Evolutionary conservation across 768 basidiomycete species (phyloP), one percentile per base, ranked within the genome.

Genomic region (Paxillus involutus): DNA sequence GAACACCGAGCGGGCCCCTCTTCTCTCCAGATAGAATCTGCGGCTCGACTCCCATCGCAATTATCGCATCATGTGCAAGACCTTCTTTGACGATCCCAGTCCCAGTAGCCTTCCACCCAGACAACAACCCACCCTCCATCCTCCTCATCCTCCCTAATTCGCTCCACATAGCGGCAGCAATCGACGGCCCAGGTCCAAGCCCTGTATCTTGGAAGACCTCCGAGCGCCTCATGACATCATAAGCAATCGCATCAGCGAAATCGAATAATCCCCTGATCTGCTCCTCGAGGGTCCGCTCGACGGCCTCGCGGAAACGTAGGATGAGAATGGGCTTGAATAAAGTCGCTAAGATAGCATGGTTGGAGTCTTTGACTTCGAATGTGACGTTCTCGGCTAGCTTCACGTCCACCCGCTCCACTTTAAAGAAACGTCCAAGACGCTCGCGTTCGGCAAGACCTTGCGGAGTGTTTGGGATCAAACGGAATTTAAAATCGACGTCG

Each of bases 11-110:
- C 0, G 88, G 88, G 0, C 88, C 88, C 3, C 73, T 77, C 75
- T 90, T 88, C 57, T 84, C 79, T 0, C 86, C 84, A 26, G 79
- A 69, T 29, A 90, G 67, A 32, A 90, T 81, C 73, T 90, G 88
- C 35, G 88, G 88, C 68, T 87, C 86, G 6, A 80, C 84, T 2
- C 88, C 88, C 72, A 89, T 71, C 0, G 87, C 88, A 45, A 90
- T 79, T 46, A 63, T 63, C 14, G 64, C 71, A 37, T 69, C 66
- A 3, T 62, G 68, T 14, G 56, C 53, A 0, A 58, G 55, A 36
- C 80, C 80, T 60, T 84, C 79, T 41, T 82, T 77, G 46, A 89
- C 71, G 7, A 89, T 55, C 0, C 88, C 88, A 0, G 83, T 84
- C 0, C 88, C 80, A 0, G 88, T 89, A 3, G 81, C 80, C 24